Base-by-base conservation (phyloP, 2,329 filamentous ascomycete species). In the Stemphylium beticola region DNA sequence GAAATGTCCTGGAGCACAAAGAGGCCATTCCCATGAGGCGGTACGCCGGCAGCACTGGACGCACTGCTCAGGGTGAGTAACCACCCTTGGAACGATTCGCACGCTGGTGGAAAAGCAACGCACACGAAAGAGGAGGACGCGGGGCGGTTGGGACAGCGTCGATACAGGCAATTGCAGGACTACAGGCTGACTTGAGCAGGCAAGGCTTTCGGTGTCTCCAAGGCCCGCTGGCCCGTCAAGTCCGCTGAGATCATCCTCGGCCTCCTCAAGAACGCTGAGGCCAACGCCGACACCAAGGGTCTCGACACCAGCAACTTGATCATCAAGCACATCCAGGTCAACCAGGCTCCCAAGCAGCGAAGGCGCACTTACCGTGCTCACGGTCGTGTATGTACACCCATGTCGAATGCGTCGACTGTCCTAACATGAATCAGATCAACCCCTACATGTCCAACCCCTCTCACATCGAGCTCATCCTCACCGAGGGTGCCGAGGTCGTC, bases 321-420 rank as follows among this genome's bases (percentile, higher is more conserved):
- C 79, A 91, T 99, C 84, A 97, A 97, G 91, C 96, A 97, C 90
- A 99, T 99, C 84, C 95, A 99, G 86, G 95, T 99, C 87, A 99
- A 99, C 91, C 95, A 99, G 87, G 96, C 95, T 74, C 95, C 95
- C 77, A 98, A 98, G 90, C 93, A 98, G 87, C 89, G 95, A 80
- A 88, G 95, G 84, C 90, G 95, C 82, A 99, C 95, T 79, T 99
- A 99, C 91, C 93, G 95, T 88, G 96, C 96, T 67, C 95, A 99
- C 87, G 95, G 95, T 88, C 92, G 95, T 86, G 93, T 97, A 96
- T 76, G 93, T 92, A 56, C 38, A 45, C 32, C 49, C 18, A 38
- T 24, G n/a, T 11, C 34, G n/a, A 38, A 33, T 36, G 4, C 12
- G 41, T 14, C 36, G 18, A 29, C 22, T 60, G 42, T 14, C 32